Evolutionary conservation across 176 grass and related monocot genomes (phyloP), one percentile per base, ranked within the genome.

Genomic region (Microstegium vimineum): DNA sequence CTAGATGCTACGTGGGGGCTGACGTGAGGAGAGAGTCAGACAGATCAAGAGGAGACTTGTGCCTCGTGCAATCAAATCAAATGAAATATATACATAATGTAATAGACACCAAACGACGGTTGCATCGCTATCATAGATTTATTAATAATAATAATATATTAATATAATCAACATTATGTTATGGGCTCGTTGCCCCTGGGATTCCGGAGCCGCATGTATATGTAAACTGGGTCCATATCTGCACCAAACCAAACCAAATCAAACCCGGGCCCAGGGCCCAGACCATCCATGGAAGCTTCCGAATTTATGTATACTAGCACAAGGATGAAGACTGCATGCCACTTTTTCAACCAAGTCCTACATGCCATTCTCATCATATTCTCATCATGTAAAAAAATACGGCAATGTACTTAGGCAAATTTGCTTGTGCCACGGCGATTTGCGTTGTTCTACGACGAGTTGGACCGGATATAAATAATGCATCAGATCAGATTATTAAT

Each of bases 281-380:
- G 70, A 26, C 26, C 42, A 18, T 47, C 14, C 41, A 31, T 73
- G 70, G 70, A 73, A 73, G 42, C 70, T 73, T 73, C 70, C 70
- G 45, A 71, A 45, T 17, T 72, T n/a, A n/a, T n/a, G 8, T 20
- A 17, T 45, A 45, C n/a, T 71, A 25, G 3, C 7, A 46, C 17
- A 14, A 8, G 7, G 41, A 43, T 30, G 41, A 18, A 73, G 41
- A 73, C 28, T 30, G 27, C 25, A n/a, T 42, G 5, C 67, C 5
- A 70, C 67, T 25, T 41, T 42, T 26, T 70, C 10, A 40, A 23
- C 20, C 20, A 9, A 37, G 34, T 38, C 34, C 33, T 20, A 71
- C n/a, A 28, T 17, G n/a, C n/a, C n/a, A n/a, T n/a, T n/a, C n/a
- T n/a, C n/a, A 0, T 40, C 20, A 23, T 59, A 59, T n/a, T n/a